These are phyloP conservation scores for Mucor lusitanicus DNA, from an alignment of 371 early-diverging fungal species.

Conservation along the genomic window DNA sequence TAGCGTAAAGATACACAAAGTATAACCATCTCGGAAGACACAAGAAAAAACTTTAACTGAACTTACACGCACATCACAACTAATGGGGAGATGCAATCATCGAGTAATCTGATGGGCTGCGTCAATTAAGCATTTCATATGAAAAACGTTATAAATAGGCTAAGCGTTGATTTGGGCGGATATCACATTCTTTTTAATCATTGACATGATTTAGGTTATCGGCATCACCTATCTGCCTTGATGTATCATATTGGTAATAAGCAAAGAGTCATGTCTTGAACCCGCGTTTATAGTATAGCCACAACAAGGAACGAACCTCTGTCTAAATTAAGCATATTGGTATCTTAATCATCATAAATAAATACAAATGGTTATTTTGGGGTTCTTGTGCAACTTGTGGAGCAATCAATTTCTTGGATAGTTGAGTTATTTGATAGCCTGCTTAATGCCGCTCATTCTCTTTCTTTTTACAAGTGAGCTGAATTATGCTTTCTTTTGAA, in stretches of 20 bases:
- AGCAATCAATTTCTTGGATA: no score
- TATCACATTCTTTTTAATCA: background rate
- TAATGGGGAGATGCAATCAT: background rate
- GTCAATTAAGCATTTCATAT: background rate
- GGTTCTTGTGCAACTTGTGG: background rate
- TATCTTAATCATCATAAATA: constrained; percentile 6
- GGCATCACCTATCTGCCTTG: background rate
- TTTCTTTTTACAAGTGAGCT: no score
- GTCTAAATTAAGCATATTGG: background rate
- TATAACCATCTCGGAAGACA: background rate
- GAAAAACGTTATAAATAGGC: background rate
- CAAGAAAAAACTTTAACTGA: background rate
- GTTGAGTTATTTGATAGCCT: background rate
- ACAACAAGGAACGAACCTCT: no score
- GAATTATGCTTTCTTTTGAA: no score
- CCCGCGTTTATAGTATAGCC: background rate
- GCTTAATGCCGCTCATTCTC: background rate
- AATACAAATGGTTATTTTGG: background rate
- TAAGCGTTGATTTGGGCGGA: background rate
- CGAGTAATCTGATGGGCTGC: background rate
- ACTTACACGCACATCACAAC: background rate
- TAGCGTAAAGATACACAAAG: background rate
- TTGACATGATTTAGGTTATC: no score
- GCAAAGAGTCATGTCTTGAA: background rate
- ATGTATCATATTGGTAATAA: background rate